phyloP scores from a whole-genome alignment of 2,329 filamentous ascomycete genomes.

The Didymella lethalis region DNA sequence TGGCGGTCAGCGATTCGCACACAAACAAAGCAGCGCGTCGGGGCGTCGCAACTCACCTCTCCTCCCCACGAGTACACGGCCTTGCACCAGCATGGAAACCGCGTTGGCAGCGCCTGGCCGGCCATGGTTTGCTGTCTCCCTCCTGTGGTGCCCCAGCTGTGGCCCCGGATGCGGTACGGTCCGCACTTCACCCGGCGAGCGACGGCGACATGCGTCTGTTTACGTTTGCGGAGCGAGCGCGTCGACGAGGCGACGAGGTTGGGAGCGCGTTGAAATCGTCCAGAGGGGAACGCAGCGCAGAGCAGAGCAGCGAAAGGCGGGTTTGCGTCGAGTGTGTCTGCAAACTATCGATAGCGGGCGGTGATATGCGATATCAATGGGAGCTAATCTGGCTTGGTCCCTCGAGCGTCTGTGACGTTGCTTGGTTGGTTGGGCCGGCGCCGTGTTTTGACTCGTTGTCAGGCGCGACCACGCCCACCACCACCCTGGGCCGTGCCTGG shows the following conservation, averaged over 20 bases:
- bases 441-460: slow-evolving; percentile 8
- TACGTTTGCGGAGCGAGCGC: slow-evolving; percentile 14
- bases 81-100: slow-evolving; percentile 90
- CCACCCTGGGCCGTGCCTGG: not conserved
- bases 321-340: not conserved
- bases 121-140: slow-evolving; percentile 50
- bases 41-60: slow-evolving; percentile 59
- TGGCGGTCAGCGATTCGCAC: slow-evolving; percentile 32
- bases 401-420: slow-evolving; percentile 13
- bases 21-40: no score
- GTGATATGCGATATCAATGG: slow-evolving; percentile 10
- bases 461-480: not conserved
- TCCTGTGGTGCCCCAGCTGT: slow-evolving; percentile 4
- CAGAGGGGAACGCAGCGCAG: not conserved
- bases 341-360: slow-evolving; percentile 19
- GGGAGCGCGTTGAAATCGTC: slow-evolving; percentile 6
- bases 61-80: slow-evolving; percentile 94
- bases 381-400: slow-evolving; percentile 10
- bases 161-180: slow-evolving; percentile 21
- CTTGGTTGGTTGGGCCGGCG: slow-evolving; percentile 1
- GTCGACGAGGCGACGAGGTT: slow-evolving; percentile 1
- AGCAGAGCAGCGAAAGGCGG: slow-evolving; percentile 5
- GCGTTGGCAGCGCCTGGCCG: slow-evolving; percentile 68
- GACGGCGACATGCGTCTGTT: slow-evolving; percentile 23
- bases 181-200: slow-evolving; percentile 22